phyloP scores from a whole-genome alignment of 2,329 filamentous ascomycete genomes.

The Chrysosporium queenslandicum region DNA sequence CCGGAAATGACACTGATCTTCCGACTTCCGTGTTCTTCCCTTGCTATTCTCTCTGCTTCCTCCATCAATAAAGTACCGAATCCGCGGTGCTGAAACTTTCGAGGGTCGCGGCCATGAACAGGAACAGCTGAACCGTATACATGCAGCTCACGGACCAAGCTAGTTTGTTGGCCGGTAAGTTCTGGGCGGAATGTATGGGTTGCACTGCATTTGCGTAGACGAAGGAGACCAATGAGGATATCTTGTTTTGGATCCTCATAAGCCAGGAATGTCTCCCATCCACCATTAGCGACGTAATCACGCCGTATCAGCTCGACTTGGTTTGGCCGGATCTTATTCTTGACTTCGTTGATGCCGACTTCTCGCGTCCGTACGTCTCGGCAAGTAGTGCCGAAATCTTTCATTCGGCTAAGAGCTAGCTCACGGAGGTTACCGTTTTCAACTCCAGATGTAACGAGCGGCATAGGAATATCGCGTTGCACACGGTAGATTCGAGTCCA shows the following conservation, averaged over 20 bases:
- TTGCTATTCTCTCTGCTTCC: constrained; percentile 88
- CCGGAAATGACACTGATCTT: constrained; percentile 99
- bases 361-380: constrained; percentile 93
- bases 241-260: constrained; percentile 99
- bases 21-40: constrained; percentile 82
- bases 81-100: constrained; percentile 97
- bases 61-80: constrained; percentile 97
- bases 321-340: constrained; percentile 93
- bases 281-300: constrained; percentile 90
- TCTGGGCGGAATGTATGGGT: constrained; percentile 90
- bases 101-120: constrained; percentile 84
- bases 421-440: constrained; percentile 96
- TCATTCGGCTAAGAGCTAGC: constrained; percentile 91
- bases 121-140: constrained; percentile 98
- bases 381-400: constrained; percentile 95
- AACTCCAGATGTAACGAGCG: constrained; percentile 92
- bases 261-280: constrained; percentile 96
- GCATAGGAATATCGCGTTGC: constrained; percentile 99
- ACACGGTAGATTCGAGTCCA: constrained; percentile 99
- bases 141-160: constrained; percentile 85
- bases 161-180: constrained; percentile 74
- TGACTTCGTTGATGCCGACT: constrained; percentile 97
- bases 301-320: constrained; percentile 90
- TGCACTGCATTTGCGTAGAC: constrained; percentile 78
- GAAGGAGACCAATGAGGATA: constrained; percentile 82